A percentile compares a stretch with the other conserved stretches of the same genome.
Evolutionary conservation across 257 asterid genomes (phyloP).

Genomic region (Cordia subcordata): DNA sequence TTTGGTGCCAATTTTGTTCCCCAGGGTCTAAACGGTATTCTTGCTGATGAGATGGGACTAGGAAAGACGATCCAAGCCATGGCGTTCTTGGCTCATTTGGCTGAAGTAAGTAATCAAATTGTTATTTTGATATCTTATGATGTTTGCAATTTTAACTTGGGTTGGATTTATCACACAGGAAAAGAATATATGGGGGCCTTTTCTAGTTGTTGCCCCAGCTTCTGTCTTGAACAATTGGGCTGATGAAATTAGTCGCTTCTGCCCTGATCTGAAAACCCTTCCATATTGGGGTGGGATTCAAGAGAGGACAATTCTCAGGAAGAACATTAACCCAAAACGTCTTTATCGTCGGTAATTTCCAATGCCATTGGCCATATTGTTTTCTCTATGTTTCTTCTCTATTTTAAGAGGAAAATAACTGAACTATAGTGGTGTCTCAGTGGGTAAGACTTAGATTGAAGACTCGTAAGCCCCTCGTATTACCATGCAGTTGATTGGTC

Average conservation of each 20-base stretch:
- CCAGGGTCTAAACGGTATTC: slow-evolving; percentile 97
- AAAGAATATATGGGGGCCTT: slow-evolving; percentile 99
- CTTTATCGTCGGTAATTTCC: slow-evolving; percentile 78
- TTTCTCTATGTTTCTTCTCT: neutral
- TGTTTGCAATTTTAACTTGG: slow-evolving; percentile 18
- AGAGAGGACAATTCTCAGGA: slow-evolving; percentile 84
- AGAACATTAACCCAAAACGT: slow-evolving; percentile 95
- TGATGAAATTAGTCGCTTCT: slow-evolving; percentile 94
- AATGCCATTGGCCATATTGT: slow-evolving; percentile 2
- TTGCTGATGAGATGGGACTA: slow-evolving; percentile 99
- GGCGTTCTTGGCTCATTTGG: slow-evolving; percentile 98
- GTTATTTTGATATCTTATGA: slow-evolving; percentile 11
- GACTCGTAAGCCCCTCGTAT: no score
- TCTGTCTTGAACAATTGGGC: slow-evolving; percentile 98
- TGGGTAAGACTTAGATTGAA: no score
- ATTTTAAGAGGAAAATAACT: neutral
- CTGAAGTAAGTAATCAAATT: slow-evolving; percentile 58
- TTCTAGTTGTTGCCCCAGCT: slow-evolving; percentile 97
- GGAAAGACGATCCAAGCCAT: slow-evolving; percentile 99
- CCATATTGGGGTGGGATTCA: slow-evolving; percentile 96
- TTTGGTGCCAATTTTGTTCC: slow-evolving; percentile 14
- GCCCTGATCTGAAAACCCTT: slow-evolving; percentile 94
- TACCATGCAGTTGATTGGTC: no score
- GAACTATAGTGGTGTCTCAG: no score
- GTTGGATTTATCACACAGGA: slow-evolving; percentile 45